These are phyloP conservation scores for Microbotryum silenes-acaulis DNA, from an alignment of 1,284 basidiomycete species.

Conservation along the genomic window DNA sequence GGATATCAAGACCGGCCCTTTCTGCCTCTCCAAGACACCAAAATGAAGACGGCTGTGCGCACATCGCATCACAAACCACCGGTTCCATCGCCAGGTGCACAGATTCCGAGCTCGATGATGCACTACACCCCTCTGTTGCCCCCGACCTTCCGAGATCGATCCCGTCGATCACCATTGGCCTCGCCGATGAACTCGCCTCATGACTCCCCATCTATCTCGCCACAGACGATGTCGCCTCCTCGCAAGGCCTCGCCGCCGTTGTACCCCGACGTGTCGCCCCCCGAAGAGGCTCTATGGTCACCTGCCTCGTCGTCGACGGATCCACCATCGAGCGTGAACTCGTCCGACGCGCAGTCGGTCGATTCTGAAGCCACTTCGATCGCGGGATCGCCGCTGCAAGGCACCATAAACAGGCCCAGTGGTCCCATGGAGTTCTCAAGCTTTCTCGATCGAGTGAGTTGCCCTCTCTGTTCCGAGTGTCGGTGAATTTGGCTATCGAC, in stretches of 20 bases:
- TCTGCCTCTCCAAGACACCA: background rate
- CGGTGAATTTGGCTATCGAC: no score
- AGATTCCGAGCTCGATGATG: background rate
- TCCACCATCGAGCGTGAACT: slow-evolving; percentile 8
- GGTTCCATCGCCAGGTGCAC: background rate
- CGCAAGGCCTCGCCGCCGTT: slow-evolving; percentile 7
- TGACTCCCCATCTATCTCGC: slow-evolving; percentile 16
- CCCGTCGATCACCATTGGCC: slow-evolving; percentile 18
- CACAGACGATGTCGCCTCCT: slow-evolving; percentile 5
- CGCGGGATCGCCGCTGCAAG: slow-evolving; percentile 9
- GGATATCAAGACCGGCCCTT: background rate
- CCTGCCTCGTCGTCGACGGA: slow-evolving; percentile 11
- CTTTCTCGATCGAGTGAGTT: slow-evolving; percentile 27
- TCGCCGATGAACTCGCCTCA: slow-evolving; percentile 22
- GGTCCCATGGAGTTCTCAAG: slow-evolving; percentile 22
- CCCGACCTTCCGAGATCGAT: slow-evolving; percentile 23
- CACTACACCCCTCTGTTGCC: slow-evolving; percentile 21
- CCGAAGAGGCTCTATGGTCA: slow-evolving; percentile 10
- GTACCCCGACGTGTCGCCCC: slow-evolving; percentile 1
- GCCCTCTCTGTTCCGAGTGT: background rate
- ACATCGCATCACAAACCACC: background rate
- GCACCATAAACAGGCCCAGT: slow-evolving; percentile 10
- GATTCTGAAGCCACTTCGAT: slow-evolving; percentile 2
- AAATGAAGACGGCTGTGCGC: background rate
- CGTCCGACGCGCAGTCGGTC: slow-evolving; percentile 5